Evolutionary conservation across 148 eudicot genomes (phyloP).

Genomic region (Vaccinium darrowii): DNA sequence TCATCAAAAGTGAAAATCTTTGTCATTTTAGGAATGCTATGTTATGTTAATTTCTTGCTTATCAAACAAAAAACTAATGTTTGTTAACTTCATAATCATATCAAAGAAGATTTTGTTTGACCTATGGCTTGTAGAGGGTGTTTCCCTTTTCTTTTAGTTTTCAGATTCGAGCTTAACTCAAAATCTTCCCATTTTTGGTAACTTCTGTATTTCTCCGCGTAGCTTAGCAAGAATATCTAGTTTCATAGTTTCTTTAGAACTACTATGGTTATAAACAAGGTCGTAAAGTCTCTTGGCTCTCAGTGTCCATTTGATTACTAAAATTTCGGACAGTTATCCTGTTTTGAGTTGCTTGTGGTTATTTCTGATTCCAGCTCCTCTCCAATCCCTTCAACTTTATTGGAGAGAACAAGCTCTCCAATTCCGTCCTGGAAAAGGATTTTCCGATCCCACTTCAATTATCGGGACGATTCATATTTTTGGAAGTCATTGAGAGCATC

Average conservation of each 20-base stretch:
- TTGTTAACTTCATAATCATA: too few species aligned
- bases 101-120: background rate
- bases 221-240: background rate
- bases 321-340: background rate
- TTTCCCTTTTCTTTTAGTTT: background rate
- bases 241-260: background rate
- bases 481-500: too few species aligned
- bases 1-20: background rate
- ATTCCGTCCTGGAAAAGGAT: too few species aligned
- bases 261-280: background rate
- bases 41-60: background rate
- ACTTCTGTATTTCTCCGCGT: background rate
- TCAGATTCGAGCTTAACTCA: background rate
- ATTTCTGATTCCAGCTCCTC: background rate
- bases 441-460: too few species aligned
- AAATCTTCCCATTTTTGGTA: background rate
- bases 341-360: background rate
- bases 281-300: background rate
- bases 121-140: background rate
- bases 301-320: background rate
- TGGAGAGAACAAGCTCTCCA: too few species aligned
- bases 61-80: too few species aligned
- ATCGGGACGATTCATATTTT: too few species aligned
- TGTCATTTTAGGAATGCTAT: background rate
- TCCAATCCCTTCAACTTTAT: too few species aligned